Conservation (phyloP, 306 rosid species). For the Lablab purpureus region DNA sequence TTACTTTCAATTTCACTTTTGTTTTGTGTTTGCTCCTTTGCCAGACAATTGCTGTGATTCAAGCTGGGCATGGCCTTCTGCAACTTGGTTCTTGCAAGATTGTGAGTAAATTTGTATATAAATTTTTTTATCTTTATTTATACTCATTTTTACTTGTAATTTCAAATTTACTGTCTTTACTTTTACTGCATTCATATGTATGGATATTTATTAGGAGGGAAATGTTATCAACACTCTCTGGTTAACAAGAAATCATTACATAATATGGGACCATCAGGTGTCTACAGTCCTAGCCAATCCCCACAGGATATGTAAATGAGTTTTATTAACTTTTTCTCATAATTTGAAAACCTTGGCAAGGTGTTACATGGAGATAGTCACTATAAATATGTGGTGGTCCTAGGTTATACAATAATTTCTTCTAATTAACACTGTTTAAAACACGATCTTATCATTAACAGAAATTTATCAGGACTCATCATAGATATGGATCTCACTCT, state of each 20-base stretch:
- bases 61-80: conserved; percentile 99
- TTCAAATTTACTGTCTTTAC: neutral
- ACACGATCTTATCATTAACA: too few species aligned
- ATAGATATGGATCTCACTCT: neutral
- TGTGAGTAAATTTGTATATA: conserved; percentile 56
- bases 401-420: neutral
- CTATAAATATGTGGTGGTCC: neutral
- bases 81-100: conserved; percentile 96
- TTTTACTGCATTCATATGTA: neutral
- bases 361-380: neutral
- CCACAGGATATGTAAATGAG: neutral
- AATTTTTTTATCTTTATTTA: neutral
- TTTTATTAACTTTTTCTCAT: neutral
- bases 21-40: conserved; percentile 25
- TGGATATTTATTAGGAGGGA: neutral
- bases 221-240: neutral
- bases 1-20: conserved; percentile 17
- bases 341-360: neutral
- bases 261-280: neutral
- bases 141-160: neutral
- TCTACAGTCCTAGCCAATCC: neutral
- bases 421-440: neutral
- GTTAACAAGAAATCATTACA: neutral
- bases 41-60: conserved; percentile 95
- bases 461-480: neutral